Evolutionary conservation across 108 stramenopile species (phyloP).

Genomic region (Hondaea fermentalgiana): DNA sequence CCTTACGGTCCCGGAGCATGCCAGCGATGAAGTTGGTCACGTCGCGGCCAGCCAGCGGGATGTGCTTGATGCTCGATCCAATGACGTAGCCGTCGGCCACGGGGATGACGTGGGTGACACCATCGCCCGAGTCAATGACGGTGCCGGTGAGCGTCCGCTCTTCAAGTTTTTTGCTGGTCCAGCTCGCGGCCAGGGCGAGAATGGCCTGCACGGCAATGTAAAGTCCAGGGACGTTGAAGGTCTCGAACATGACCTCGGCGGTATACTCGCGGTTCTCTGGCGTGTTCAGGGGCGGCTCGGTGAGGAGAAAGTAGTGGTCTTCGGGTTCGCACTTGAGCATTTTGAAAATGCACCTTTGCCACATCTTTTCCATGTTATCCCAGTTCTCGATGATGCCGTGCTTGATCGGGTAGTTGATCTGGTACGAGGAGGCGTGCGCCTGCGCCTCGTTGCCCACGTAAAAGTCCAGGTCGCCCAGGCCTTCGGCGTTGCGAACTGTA

Average conservation of each 20-base stretch:
- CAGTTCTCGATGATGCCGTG: slow-evolving; percentile 63
- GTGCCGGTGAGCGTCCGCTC: slow-evolving; percentile 58
- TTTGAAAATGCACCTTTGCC: slow-evolving; percentile 62
- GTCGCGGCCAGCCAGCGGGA: slow-evolving; percentile 59
- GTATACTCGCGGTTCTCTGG: slow-evolving; percentile 65
- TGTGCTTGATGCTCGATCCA: slow-evolving; percentile 61
- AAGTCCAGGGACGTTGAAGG: slow-evolving; percentile 62
- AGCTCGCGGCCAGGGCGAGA: slow-evolving; percentile 55
- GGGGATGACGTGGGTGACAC: slow-evolving; percentile 64
- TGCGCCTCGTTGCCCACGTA: slow-evolving; percentile 49
- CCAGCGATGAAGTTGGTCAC: slow-evolving; percentile 56
- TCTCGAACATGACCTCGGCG: slow-evolving; percentile 70
- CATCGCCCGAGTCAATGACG: slow-evolving; percentile 61
- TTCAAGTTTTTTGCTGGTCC: slow-evolving; percentile 41
- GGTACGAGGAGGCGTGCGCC: slow-evolving; percentile 42
- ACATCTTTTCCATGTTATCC: slow-evolving; percentile 65
- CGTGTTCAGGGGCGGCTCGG: slow-evolving; percentile 63
- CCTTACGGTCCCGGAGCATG: slow-evolving; percentile 52
- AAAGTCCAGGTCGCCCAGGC: slow-evolving; percentile 57
- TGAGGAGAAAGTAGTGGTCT: slow-evolving; percentile 60
- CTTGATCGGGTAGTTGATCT: slow-evolving; percentile 57
- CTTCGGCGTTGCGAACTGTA: background rate
- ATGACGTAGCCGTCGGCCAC: slow-evolving; percentile 65
- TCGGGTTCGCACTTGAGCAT: slow-evolving; percentile 61
- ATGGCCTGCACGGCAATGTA: slow-evolving; percentile 67